Evolutionary conservation across 2,329 filamentous ascomycete genomes (phyloP).

Genomic region (Clathrospora elynae): DNA sequence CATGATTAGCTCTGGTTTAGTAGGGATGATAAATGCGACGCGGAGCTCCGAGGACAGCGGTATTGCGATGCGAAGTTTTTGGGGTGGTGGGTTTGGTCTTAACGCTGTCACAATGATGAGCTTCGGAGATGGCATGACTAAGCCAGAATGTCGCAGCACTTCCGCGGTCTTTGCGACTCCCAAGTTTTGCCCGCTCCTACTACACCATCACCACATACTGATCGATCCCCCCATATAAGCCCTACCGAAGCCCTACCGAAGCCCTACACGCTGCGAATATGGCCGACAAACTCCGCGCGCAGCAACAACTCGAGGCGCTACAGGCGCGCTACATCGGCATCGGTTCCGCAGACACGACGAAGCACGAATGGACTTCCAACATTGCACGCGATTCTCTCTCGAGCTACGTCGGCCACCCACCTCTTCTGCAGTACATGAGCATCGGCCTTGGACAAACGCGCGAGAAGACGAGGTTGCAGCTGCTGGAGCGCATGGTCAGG

Average conservation of each 20-base stretch:
- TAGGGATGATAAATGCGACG: slow-evolving; percentile 1
- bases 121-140: slow-evolving; percentile 9
- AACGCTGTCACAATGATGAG: slow-evolving; percentile 4
- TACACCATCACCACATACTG: not conserved
- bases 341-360: slow-evolving; percentile 93
- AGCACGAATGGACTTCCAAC: slow-evolving; percentile 97
- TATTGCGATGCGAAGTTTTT: slow-evolving; percentile 1
- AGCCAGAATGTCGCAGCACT: slow-evolving; percentile 13
- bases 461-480: slow-evolving; percentile 76
- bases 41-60: not conserved
- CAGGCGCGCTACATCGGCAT: slow-evolving; percentile 96
- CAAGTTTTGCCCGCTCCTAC: slow-evolving; percentile 7
- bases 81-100: not conserved
- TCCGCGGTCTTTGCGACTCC: slow-evolving; percentile 10
- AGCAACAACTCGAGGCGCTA: slow-evolving; percentile 95
- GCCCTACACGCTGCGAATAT: slow-evolving; percentile 25
- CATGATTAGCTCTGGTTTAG: slow-evolving; percentile 17
- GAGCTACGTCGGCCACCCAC: slow-evolving; percentile 86
- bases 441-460: slow-evolving; percentile 85
- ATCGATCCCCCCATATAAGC: not conserved
- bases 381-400: slow-evolving; percentile 92
- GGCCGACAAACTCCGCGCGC: slow-evolving; percentile 97
- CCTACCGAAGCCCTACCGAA: slow-evolving; percentile 1
- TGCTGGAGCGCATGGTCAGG: slow-evolving; percentile 76
- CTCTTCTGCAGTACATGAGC: slow-evolving; percentile 84